phyloP scores from a whole-genome alignment of 805 yeast genomes.

The Candida ascalaphidarum region DNA sequence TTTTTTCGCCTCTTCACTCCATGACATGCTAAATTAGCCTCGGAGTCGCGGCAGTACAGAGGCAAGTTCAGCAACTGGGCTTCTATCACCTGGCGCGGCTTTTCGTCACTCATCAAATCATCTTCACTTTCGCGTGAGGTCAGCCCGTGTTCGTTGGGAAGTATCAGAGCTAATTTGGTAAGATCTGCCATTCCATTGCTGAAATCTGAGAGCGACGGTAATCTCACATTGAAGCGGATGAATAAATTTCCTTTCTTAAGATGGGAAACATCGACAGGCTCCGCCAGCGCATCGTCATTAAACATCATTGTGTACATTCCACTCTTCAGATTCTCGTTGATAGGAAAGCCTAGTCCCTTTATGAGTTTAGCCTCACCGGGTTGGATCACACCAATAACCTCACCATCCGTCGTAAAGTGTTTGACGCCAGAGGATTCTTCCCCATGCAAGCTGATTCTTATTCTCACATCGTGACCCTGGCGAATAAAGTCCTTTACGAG shows the following conservation, averaged over 20 bases:
- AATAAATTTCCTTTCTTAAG: conserved; percentile 27
- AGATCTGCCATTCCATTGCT: conserved; percentile 13
- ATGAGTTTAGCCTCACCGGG: conserved; percentile 42
- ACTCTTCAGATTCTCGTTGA: conserved; percentile 13
- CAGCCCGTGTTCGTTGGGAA: conserved; percentile 7
- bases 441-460: conserved; percentile 31
- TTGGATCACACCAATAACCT: conserved; percentile 45
- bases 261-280: conserved; percentile 11
- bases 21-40: too few relatives aligned
- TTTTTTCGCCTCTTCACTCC: too few relatives aligned
- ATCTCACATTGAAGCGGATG: conserved; percentile 28
- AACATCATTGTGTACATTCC: conserved; percentile 15
- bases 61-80: conserved; percentile 6
- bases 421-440: conserved; percentile 6
- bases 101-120: background rate
- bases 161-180: conserved; percentile 8
- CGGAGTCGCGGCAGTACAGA: too few relatives aligned
- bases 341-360: conserved; percentile 58
- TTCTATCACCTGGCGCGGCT: background rate
- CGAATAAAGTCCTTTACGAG: conserved; percentile 22
- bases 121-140: too few relatives aligned
- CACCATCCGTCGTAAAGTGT: conserved; percentile 20
- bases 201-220: conserved; percentile 24
- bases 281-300: too few relatives aligned
- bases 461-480: conserved; percentile 19